phyloP scores from a whole-genome alignment of 1,284 basidiomycete species.

The Cystobasidium pallidum region DNA sequence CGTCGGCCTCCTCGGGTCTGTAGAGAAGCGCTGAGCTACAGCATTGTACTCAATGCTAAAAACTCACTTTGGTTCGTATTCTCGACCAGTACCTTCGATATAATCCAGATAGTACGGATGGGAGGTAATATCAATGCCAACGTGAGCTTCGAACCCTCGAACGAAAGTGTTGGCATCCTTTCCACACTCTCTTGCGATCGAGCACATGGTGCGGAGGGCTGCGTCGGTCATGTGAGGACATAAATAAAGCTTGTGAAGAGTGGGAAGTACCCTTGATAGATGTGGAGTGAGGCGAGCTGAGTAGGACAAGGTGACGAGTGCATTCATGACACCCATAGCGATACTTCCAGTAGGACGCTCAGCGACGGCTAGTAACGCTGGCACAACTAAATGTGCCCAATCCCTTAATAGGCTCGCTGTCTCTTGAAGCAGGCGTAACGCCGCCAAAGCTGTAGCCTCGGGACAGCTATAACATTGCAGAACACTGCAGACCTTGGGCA shows the following conservation, averaged over 20 bases:
- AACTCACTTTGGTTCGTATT: slow-evolving; percentile 20
- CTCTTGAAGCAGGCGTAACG: slow-evolving; percentile 23
- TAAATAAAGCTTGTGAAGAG: slow-evolving; percentile 7
- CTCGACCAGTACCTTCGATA: slow-evolving; percentile 19
- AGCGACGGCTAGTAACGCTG: slow-evolving; percentile 18
- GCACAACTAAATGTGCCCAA: slow-evolving; percentile 22
- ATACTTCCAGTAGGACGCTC: background rate
- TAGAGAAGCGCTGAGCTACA: background rate
- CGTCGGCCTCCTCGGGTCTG: slow-evolving; percentile 22
- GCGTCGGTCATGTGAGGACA: background rate
- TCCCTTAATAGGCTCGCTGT: slow-evolving; percentile 18
- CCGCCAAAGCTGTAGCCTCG: slow-evolving; percentile 15
- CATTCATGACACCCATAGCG: background rate
- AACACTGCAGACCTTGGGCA: slow-evolving; percentile 63
- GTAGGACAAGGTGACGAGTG: slow-evolving; percentile 14
- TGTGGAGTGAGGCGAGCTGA: slow-evolving; percentile 19
- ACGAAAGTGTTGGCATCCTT: slow-evolving; percentile 24
- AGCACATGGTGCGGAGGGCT: slow-evolving; percentile 16
- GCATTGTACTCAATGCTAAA: background rate
- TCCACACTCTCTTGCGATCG: slow-evolving; percentile 31
- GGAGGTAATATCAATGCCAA: slow-evolving; percentile 10
- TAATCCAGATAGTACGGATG: slow-evolving; percentile 26
- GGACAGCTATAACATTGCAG: background rate
- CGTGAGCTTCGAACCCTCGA: slow-evolving; percentile 21
- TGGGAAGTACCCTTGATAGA: slow-evolving; percentile 32